These are phyloP conservation scores for Gossypium aridum DNA, from an alignment of 441 rosid species.

Conservation along the genomic window DNA sequence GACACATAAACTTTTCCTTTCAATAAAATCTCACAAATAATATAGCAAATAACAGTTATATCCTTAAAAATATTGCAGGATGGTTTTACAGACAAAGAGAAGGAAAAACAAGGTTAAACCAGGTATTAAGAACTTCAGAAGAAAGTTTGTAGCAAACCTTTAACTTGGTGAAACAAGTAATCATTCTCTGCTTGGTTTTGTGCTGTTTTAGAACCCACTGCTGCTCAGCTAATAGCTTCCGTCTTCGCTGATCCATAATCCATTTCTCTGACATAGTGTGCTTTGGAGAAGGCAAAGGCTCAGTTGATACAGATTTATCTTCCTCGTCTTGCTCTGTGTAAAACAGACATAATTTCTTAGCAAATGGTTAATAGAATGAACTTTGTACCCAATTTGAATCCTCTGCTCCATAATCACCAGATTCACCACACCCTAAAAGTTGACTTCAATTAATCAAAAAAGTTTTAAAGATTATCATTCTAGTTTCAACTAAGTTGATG, in stretches of 20 bases:
- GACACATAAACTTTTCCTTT: background rate
- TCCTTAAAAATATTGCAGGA: background rate
- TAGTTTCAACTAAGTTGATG: background rate
- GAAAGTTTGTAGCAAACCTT: slow-evolving; percentile 45
- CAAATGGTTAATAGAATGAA: slow-evolving; percentile 17
- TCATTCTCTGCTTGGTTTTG: slow-evolving; percentile 54
- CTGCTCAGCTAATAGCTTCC: slow-evolving; percentile 46
- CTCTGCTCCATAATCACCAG: slow-evolving; percentile 7
- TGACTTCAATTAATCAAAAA: background rate
- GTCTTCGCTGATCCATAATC: slow-evolving; percentile 67
- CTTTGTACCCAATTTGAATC: slow-evolving; percentile 17
- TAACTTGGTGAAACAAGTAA: slow-evolving; percentile 53
- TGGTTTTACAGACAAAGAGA: slow-evolving; percentile 1
- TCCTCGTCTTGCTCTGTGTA: slow-evolving; percentile 52
- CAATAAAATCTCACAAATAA: background rate
- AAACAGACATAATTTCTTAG: slow-evolving; percentile 22
- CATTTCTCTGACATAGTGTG: slow-evolving; percentile 82
- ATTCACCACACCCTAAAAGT: background rate
- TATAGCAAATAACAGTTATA: background rate
- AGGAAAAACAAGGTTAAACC: slow-evolving; percentile 9
- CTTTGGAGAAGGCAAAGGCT: slow-evolving; percentile 51
- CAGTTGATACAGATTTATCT: slow-evolving; percentile 38
- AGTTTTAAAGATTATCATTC: background rate
- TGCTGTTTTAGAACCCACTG: slow-evolving; percentile 61
- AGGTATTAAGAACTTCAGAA: slow-evolving; percentile 6